phyloP scores from a whole-genome alignment of 2,329 filamentous ascomycete genomes.

The Lizonia empirigonia region DNA sequence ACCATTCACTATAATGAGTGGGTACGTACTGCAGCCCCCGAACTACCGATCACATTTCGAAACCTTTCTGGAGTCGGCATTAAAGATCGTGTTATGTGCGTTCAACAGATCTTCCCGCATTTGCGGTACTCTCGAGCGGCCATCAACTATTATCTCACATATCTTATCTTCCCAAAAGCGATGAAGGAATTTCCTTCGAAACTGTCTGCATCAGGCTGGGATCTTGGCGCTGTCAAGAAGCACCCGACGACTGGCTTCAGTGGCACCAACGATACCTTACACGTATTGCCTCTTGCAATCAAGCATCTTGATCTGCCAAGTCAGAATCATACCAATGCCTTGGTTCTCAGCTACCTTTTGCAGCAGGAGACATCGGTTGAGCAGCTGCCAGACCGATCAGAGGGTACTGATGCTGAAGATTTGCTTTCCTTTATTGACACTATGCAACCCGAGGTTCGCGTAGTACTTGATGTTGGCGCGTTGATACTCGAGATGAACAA shows the following conservation, averaged over 20 bases:
- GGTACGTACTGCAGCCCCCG: constrained; percentile 43
- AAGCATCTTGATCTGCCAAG: constrained; percentile 60
- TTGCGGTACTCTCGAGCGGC: constrained; percentile 59
- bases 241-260: constrained; percentile 69
- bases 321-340: constrained; percentile 69
- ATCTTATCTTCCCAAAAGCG: constrained; percentile 65
- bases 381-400: constrained; percentile 25
- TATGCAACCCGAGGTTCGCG: constrained; percentile 53
- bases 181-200: constrained; percentile 68
- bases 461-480: constrained; percentile 74
- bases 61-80: constrained; percentile 36
- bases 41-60: constrained; percentile 48
- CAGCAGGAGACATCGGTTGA: constrained; percentile 46
- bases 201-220: constrained; percentile 70
- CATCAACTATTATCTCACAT: constrained; percentile 68
- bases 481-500: constrained; percentile 66
- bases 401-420: constrained; percentile 40
- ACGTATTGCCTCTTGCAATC: constrained; percentile 63
- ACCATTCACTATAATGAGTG: constrained; percentile 59
- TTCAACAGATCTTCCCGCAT: constrained; percentile 57
- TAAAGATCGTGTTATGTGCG: constrained; percentile 59
- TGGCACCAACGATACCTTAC: constrained; percentile 68
- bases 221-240: constrained; percentile 58
- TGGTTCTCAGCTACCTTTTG: constrained; percentile 66
- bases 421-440: constrained; percentile 55